Conservation (phyloP, 169 alveolate genomes). For the Eimeria mitis region DNA sequence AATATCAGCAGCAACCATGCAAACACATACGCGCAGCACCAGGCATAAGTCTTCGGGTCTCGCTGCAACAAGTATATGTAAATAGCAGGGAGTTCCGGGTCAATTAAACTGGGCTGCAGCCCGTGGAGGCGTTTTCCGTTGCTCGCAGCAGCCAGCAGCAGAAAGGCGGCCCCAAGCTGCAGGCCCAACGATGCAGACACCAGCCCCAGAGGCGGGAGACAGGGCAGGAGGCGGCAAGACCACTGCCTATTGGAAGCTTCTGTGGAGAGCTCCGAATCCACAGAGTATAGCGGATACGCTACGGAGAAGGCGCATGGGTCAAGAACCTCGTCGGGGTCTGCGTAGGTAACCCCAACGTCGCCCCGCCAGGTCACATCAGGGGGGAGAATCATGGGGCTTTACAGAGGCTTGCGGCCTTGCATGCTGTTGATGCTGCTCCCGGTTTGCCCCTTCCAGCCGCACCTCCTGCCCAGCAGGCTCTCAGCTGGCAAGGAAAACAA, state of each 20-base stretch:
- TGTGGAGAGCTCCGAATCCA: constrained; percentile 59
- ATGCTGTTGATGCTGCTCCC: background rate
- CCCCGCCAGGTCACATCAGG: constrained; percentile 50
- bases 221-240: constrained; percentile 59
- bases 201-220: constrained; percentile 58
- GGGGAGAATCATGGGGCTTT: constrained; percentile 43
- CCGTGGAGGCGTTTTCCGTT: constrained; percentile 61
- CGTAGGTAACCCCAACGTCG: constrained; percentile 54
- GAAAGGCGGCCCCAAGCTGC: constrained; percentile 45
- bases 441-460: background rate
- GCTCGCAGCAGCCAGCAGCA: constrained; percentile 23
- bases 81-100: constrained; percentile 37
- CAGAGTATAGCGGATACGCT: constrained; percentile 42
- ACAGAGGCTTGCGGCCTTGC: constrained; percentile 2
- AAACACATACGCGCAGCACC: constrained; percentile 38
- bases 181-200: constrained; percentile 50
- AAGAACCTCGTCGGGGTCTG: constrained; percentile 62
- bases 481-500: constrained; percentile 23
- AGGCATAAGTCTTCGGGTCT: constrained; percentile 46
- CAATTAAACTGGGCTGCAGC: constrained; percentile 3
- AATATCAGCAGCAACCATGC: constrained; percentile 2
- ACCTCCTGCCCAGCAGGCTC: constrained; percentile 16
- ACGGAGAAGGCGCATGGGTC: constrained; percentile 53
- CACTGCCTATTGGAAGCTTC: constrained; percentile 66
- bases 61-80: background rate